Conservation (phyloP, 345 rosid species). For the Euclidium syriacum region DNA sequence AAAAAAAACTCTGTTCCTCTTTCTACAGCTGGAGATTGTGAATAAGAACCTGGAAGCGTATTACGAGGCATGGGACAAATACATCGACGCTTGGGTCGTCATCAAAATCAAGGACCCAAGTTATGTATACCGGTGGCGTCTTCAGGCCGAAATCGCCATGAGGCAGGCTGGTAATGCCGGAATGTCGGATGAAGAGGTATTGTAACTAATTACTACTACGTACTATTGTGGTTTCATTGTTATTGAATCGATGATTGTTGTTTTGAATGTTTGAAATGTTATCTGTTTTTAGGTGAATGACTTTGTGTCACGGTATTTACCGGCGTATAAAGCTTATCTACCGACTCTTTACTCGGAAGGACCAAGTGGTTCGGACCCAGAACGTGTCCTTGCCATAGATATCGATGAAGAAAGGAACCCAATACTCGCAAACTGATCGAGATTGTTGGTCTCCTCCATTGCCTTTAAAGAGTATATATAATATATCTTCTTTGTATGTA, state of each 20-base stretch:
- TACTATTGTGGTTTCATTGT: neutral
- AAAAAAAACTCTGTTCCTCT: neutral
- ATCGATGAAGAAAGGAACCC: slow-evolving; percentile 91
- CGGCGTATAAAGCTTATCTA: slow-evolving; percentile 89
- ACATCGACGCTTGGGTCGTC: slow-evolving; percentile 71
- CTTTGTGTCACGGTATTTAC: slow-evolving; percentile 87
- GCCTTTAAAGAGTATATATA: neutral
- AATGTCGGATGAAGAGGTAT: slow-evolving; percentile 91
- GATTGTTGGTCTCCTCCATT: neutral
- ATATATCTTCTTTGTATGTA: slow-evolving; percentile 9
- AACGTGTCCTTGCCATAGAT: slow-evolving; percentile 54
- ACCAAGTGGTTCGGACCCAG: slow-evolving; percentile 75
- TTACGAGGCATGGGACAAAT: slow-evolving; percentile 87
- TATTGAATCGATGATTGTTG: neutral
- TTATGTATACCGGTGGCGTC: slow-evolving; percentile 88
- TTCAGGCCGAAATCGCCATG: slow-evolving; percentile 98
- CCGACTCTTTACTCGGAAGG: slow-evolving; percentile 82
- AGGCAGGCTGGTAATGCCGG: slow-evolving; percentile 81
- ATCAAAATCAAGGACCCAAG: slow-evolving; percentile 87
- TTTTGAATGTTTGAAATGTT: neutral
- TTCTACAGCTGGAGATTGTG: slow-evolving; percentile 62
- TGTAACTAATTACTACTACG: neutral
- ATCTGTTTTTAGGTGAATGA: slow-evolving; percentile 59
- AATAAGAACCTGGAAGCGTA: slow-evolving; percentile 86
- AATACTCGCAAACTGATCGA: slow-evolving; percentile 31